Base-by-base conservation (phyloP, 2,329 filamentous ascomycete species). In the Xylariaceae sp. region DNA sequence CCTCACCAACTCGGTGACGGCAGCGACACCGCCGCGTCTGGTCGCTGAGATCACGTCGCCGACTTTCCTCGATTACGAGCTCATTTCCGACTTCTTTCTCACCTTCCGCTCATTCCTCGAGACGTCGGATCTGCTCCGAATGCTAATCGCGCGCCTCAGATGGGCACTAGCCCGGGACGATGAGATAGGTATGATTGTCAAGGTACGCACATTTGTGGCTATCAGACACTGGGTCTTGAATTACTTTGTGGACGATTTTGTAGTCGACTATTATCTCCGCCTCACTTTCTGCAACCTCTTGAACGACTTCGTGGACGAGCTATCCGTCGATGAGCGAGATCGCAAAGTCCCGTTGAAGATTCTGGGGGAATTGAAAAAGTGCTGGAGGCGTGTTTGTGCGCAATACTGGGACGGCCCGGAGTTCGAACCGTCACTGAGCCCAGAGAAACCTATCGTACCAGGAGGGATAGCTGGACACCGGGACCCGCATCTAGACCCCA, bases 171-270 rank as follows among this genome's bases (percentile, higher is more conserved):
- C 75, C 30, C 75, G 85, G 35, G 66, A 74, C 29, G 86, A 94
- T 53, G 87, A 95, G 55, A 78, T 80, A 37, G 92, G 92, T 24
- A 84, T 88, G 53, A 86, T 98, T 33, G 92, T 95, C n/a, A 78
- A 90, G 31, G 93, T 98, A 12, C 77, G 92, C 26, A 93, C 89
- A 0, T 98, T 96, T 63, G 92, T 95, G 17, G 92, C 92, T 6
- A 70, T 96, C 28, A 79, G 92, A 36, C 92, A 98, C 59, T 98
- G 92, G 92, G 89, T 96, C 37, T 63, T 98, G 42, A 98, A 98
- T 57, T 98, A 98, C 59, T 98, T 96, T 47, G 72, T 85, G 35
- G 92, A 98, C 53, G 92, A 98, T 55, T 98, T 94, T 55, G 76
- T 93, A 25, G 61, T 81, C 16, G 78, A 89, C 53, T 80, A 82